These are phyloP conservation scores for Eucalyptus erythrocorys DNA, from an alignment of 345 rosid genomes.

Conservation along the genomic window DNA sequence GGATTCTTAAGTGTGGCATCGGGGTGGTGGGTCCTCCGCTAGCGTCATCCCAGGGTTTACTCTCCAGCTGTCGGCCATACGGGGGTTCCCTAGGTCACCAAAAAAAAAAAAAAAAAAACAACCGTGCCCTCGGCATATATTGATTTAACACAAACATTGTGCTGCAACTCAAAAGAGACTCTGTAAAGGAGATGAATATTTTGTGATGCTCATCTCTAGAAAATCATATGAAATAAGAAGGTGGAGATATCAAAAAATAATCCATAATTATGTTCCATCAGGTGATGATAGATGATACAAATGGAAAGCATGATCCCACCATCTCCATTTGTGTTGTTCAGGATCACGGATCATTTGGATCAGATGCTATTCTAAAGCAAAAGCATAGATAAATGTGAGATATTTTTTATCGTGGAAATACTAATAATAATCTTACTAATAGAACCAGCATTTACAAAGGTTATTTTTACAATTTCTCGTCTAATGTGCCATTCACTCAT, in stretches of 20 bases:
- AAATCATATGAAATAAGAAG: background rate
- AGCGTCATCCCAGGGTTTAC: too few relatives aligned
- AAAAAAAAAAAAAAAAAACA: too few relatives aligned
- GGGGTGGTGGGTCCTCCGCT: too few relatives aligned
- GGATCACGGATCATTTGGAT: slow-evolving; percentile 81
- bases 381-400: background rate
- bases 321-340: slow-evolving; percentile 52
- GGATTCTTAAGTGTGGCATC: too few relatives aligned
- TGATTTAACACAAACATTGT: slow-evolving; percentile 91
- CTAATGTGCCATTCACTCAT: background rate
- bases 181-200: slow-evolving; percentile 16
- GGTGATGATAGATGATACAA: slow-evolving; percentile 82
- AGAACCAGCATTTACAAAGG: background rate
- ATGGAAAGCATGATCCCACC: slow-evolving; percentile 93
- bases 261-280: slow-evolving; percentile 52
- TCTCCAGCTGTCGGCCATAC: too few relatives aligned
- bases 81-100: too few relatives aligned
- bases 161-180: slow-evolving; percentile 96
- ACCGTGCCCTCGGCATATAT: slow-evolving; percentile 91
- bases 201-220: background rate
- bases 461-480: background rate
- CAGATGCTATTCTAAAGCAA: slow-evolving; percentile 3
- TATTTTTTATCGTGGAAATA: background rate
- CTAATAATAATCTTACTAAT: background rate
- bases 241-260: background rate